Evolutionary conservation across 768 basidiomycete genomes (phyloP).

Genomic region (Nidula microcarpa): DNA sequence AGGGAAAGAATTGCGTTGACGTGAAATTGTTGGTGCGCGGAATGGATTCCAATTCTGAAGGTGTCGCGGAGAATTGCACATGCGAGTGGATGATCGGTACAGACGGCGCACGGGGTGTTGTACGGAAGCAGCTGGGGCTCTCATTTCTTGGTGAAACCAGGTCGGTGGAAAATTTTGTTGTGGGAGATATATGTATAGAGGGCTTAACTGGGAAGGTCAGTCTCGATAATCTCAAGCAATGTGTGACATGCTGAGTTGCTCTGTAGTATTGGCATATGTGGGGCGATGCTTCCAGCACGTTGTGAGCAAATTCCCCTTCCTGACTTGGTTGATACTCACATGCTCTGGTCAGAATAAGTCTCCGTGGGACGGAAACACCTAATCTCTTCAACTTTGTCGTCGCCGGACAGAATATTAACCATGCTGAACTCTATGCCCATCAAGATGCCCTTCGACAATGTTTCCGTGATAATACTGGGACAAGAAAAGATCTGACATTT

Average conservation of each 20-base stretch:
- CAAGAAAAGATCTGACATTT: constrained; percentile 17
- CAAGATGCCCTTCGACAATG: constrained; percentile 11
- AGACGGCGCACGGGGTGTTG: constrained; percentile 39
- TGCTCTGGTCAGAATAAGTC: constrained; percentile 15
- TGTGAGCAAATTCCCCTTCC: constrained; percentile 19
- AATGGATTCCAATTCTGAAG: constrained; percentile 9
- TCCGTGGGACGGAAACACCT: constrained; percentile 27
- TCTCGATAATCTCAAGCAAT: neutral
- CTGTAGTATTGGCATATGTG: constrained; percentile 45
- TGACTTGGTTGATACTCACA: too few species aligned
- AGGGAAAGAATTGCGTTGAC: constrained; percentile 27
- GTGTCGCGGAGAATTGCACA: constrained; percentile 19
- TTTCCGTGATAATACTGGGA: constrained; percentile 15
- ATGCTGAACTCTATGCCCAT: constrained; percentile 8
- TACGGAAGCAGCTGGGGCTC: constrained; percentile 37
- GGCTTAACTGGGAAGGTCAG: constrained; percentile 35
- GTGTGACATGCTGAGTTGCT: neutral
- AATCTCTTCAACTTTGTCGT: constrained; percentile 25
- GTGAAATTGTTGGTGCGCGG: constrained; percentile 28
- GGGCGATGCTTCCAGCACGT: constrained; percentile 29
- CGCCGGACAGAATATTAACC: constrained; percentile 18
- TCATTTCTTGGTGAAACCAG: constrained; percentile 37
- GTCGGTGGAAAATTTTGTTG: constrained; percentile 26
- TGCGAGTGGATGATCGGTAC: constrained; percentile 39
- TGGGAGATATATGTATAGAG: constrained; percentile 39